These are phyloP conservation scores for Penicillium riverlandense DNA, from an alignment of 495 filamentous ascomycete genomes.

Conservation along the genomic window DNA sequence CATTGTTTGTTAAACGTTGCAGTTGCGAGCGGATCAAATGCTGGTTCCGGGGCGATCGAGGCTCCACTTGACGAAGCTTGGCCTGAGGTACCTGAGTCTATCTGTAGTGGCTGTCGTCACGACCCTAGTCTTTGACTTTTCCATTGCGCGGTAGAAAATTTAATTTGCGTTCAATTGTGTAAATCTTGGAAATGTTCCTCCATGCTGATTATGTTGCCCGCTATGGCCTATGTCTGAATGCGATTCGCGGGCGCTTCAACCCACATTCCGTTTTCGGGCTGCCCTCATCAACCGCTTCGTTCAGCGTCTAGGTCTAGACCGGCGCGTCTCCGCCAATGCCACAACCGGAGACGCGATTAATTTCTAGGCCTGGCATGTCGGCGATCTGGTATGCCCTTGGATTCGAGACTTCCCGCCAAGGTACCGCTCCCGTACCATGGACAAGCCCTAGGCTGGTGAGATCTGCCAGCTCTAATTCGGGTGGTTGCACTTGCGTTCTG, in stretches of 20 bases:
- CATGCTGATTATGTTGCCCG: no score
- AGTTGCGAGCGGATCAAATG: constrained; percentile 15
- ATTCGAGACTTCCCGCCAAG: constrained; percentile 7
- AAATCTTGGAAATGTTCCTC: no score
- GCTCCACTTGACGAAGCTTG: no score
- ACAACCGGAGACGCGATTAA: not conserved
- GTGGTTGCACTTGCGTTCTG: constrained; percentile 13
- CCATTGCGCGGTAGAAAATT: no score
- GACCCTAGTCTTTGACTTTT: no score
- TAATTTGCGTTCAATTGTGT: no score
- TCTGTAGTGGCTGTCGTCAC: no score
- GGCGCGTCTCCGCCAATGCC: constrained; percentile 1
- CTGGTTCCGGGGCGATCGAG: not conserved
- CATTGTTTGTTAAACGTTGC: constrained; percentile 21
- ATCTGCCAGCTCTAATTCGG: constrained; percentile 8
- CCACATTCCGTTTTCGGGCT: constrained; percentile 16
- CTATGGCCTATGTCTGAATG: not conserved
- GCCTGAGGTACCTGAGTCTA: no score
- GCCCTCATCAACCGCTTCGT: constrained; percentile 3
- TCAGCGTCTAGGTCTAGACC: constrained; percentile 7
- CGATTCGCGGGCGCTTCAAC: not conserved
- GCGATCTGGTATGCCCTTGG: not conserved
- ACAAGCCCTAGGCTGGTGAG: constrained; percentile 3
- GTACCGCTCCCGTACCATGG: constrained; percentile 9
- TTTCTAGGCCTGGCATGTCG: not conserved